These are phyloP conservation scores for Neoscytalidium dimidiatum DNA, from an alignment of 2,329 filamentous ascomycete genomes.

Conservation along the genomic window DNA sequence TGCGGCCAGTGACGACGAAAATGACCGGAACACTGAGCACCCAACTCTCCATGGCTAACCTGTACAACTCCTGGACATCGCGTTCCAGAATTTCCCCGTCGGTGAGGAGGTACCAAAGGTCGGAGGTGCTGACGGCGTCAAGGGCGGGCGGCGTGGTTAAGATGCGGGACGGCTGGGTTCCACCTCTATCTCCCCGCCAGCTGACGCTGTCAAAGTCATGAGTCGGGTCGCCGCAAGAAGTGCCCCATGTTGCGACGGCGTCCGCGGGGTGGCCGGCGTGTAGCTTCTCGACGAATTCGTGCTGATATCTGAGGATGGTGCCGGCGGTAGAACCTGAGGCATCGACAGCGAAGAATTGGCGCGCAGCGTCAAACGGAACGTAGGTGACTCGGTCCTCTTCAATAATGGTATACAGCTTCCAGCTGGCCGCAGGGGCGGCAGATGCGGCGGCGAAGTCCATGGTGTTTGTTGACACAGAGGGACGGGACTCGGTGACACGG, in stretches of 20 bases:
- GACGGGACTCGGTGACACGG: no score
- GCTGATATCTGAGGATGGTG: slow-evolving; percentile 24
- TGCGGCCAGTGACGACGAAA: slow-evolving; percentile 29
- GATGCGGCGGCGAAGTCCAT: no score
- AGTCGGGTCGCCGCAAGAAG: slow-evolving; percentile 25
- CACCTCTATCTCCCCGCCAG: slow-evolving; percentile 25
- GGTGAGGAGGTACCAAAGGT: slow-evolving; percentile 36
- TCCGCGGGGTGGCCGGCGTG: slow-evolving; percentile 19
- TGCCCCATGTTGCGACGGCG: slow-evolving; percentile 28
- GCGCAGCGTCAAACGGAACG: slow-evolving; percentile 16
- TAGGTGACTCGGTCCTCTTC: not conserved
- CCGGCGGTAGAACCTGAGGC: slow-evolving; percentile 32
- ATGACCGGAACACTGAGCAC: slow-evolving; percentile 28
- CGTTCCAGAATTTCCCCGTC: slow-evolving; percentile 31
- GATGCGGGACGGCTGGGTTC: slow-evolving; percentile 28
- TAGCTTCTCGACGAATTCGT: slow-evolving; percentile 25
- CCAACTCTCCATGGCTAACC: slow-evolving; percentile 24
- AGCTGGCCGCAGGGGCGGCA: not conserved
- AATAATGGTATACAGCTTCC: not conserved
- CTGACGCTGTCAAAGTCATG: not conserved
- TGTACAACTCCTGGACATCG: slow-evolving; percentile 28
- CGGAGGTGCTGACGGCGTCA: slow-evolving; percentile 26
- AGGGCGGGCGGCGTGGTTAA: slow-evolving; percentile 25
- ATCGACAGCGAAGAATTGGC: slow-evolving; percentile 37
- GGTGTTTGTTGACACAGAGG: no score